Percentiles rank a stretch among this genome's conserved stretches.
Evolutionary conservation across 148 eudicot genomes (phyloP).

Genomic region (Talinum fruticosum): DNA sequence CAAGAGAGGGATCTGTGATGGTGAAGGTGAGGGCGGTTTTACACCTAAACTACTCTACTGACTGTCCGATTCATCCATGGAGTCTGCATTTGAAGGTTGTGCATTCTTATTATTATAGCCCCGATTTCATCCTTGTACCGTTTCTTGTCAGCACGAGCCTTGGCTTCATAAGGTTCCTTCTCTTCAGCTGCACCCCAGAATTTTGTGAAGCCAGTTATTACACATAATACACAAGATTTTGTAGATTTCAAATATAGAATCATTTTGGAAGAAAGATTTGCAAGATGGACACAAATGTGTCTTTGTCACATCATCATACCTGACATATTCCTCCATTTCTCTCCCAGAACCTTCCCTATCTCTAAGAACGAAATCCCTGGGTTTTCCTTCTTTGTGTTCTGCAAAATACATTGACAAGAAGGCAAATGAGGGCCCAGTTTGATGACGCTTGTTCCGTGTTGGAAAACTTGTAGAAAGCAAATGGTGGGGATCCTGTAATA

Average conservation of each 20-base stretch:
- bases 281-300: neutral
- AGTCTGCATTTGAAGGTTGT: conserved; percentile 45
- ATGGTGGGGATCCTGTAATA: neutral
- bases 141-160: conserved; percentile 71
- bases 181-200: conserved; percentile 66
- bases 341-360: conserved; percentile 70
- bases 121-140: conserved; percentile 64
- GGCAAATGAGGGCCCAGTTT: neutral
- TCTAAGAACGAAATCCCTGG: conserved; percentile 69
- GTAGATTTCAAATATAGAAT: neutral
- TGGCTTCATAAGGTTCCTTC: conserved; percentile 78
- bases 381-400: conserved; percentile 66
- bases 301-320: conserved; percentile 34
- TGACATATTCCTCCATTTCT: conserved; percentile 75
- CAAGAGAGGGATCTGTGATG: neutral
- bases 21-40: neutral
- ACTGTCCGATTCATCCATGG: conserved; percentile 71
- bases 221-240: neutral
- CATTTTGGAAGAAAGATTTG: neutral
- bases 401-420: conserved; percentile 20
- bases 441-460: neutral
- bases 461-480: neutral
- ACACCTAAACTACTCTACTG: conserved; percentile 24
- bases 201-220: neutral
- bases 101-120: conserved; percentile 60